These are phyloP conservation scores for Pascua guehoae DNA, from an alignment of 1,284 basidiomycete species.

Conservation along the genomic window DNA sequence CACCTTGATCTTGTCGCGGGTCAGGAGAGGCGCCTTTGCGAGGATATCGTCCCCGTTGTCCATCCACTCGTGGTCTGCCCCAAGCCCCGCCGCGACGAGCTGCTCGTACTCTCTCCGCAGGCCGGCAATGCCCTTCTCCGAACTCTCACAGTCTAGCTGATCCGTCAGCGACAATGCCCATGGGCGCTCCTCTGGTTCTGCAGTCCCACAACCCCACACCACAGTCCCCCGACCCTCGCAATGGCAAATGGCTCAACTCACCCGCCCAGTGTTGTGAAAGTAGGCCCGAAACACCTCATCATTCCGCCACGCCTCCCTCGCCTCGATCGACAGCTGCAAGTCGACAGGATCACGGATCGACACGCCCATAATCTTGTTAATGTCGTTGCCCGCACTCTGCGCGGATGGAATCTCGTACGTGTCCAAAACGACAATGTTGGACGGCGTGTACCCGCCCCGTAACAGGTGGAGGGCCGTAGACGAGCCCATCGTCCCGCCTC, in stretches of 20 bases:
- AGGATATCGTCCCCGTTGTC: constrained; percentile 29
- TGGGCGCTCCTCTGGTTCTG: not conserved
- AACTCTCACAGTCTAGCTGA: not conserved
- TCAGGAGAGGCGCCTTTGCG: constrained; percentile 22
- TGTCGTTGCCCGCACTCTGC: constrained; percentile 41
- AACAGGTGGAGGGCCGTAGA: constrained; percentile 45
- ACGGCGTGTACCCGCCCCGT: constrained; percentile 33
- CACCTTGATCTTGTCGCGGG: constrained; percentile 18
- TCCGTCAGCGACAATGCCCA: not conserved
- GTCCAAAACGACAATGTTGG: constrained; percentile 39
- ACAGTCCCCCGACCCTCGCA: constrained; percentile 9
- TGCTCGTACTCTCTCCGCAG: constrained; percentile 20
- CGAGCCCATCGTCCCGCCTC: constrained; percentile 43
- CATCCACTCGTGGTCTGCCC: constrained; percentile 27
- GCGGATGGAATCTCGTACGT: constrained; percentile 35
- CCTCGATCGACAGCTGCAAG: constrained; percentile 13
- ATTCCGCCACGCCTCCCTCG: constrained; percentile 37
- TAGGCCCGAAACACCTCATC: constrained; percentile 38
- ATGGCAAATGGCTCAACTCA: constrained; percentile 16
- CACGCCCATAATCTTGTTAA: constrained; percentile 42
- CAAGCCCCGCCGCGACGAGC: constrained; percentile 6
- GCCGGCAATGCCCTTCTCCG: not conserved
- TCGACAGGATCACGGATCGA: constrained; percentile 13
- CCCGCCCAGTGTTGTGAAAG: constrained; percentile 39
- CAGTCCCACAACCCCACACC: not conserved